These are phyloP conservation scores for Mallotus nudiflorus DNA, from an alignment of 345 rosid species.

Conservation along the genomic window DNA sequence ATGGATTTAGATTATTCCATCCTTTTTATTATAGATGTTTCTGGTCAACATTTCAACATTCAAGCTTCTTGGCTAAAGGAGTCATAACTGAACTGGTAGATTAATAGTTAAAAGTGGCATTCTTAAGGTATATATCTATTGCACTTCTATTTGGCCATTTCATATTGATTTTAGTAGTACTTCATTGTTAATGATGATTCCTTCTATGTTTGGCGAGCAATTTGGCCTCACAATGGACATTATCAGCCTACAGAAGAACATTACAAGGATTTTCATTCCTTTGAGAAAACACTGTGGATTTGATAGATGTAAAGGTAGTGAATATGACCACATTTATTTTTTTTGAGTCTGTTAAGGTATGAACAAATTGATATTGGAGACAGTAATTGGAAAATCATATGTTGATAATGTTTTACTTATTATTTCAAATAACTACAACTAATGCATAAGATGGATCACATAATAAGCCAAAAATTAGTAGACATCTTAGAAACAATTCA, in stretches of 20 bases:
- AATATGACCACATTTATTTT: slow-evolving; percentile 1
- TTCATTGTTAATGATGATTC: too few species aligned
- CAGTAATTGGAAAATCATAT: not conserved
- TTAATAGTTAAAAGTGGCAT: slow-evolving; percentile 58
- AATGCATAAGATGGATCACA: slow-evolving; percentile 57
- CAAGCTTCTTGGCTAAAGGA: slow-evolving; percentile 95
- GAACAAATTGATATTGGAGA: not conserved
- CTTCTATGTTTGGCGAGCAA: slow-evolving; percentile 48
- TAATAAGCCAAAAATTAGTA: slow-evolving; percentile 43
- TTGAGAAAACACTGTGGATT: slow-evolving; percentile 70
- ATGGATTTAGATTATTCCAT: too few species aligned
- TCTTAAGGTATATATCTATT: slow-evolving; percentile 49
- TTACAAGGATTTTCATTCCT: slow-evolving; percentile 70
- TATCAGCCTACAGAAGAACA: slow-evolving; percentile 87
- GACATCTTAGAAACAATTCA: slow-evolving; percentile 57
- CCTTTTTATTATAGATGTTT: too few species aligned
- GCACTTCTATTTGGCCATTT: too few species aligned
- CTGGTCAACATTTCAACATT: slow-evolving; percentile 79
- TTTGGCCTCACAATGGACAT: slow-evolving; percentile 99
- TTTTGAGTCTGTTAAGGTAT: not conserved
- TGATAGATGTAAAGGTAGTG: slow-evolving; percentile 69
- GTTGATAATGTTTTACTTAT: slow-evolving; percentile 22
- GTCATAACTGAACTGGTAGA: slow-evolving; percentile 77
- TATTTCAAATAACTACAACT: slow-evolving; percentile 63
- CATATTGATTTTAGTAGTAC: too few species aligned